Conservation (phyloP, 2,329 filamentous ascomycete genomes). For the Aspergillus sergii region DNA sequence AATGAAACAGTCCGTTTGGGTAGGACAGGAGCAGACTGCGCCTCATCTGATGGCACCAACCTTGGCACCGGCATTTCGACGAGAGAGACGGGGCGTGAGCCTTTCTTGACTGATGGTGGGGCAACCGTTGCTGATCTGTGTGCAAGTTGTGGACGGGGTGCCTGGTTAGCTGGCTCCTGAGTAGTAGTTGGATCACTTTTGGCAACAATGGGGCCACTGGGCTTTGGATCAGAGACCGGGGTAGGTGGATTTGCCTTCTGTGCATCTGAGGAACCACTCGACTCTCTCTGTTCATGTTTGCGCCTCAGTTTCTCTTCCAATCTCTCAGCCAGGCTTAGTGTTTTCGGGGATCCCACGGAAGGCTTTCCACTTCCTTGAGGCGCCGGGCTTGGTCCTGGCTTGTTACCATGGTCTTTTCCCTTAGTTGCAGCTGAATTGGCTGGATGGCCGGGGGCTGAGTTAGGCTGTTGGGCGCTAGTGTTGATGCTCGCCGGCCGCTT, state of each 20-base stretch:
- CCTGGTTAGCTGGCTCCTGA: background rate
- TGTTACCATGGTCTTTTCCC: background rate
- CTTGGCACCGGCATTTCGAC: slow-evolving; percentile 7
- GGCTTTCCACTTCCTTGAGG: slow-evolving; percentile 9
- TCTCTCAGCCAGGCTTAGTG: slow-evolving; percentile 19
- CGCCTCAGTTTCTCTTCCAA: slow-evolving; percentile 33
- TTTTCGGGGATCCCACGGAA: slow-evolving; percentile 15
- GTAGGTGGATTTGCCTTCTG: slow-evolving; percentile 3
- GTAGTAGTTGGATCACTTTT: background rate
- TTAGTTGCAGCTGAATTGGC: slow-evolving; percentile 2
- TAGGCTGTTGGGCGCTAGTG: slow-evolving; percentile 12
- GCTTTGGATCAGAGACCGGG: background rate
- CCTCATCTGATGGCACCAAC: slow-evolving; percentile 15
- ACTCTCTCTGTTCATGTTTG: slow-evolving; percentile 31
- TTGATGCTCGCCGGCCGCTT: slow-evolving; percentile 25
- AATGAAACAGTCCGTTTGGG: slow-evolving; percentile 25
- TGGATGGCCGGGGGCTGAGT: slow-evolving; percentile 11
- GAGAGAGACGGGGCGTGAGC: slow-evolving; percentile 1
- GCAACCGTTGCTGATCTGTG: background rate
- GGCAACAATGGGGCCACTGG: background rate
- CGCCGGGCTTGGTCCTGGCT: background rate
- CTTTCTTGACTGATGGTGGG: background rate
- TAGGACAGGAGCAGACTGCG: slow-evolving; percentile 8
- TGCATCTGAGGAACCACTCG: slow-evolving; percentile 10
- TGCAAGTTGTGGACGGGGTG: background rate